phyloP scores from a whole-genome alignment of 495 filamentous ascomycete species.

The Aspergillus sclerotiicarbonarius region DNA sequence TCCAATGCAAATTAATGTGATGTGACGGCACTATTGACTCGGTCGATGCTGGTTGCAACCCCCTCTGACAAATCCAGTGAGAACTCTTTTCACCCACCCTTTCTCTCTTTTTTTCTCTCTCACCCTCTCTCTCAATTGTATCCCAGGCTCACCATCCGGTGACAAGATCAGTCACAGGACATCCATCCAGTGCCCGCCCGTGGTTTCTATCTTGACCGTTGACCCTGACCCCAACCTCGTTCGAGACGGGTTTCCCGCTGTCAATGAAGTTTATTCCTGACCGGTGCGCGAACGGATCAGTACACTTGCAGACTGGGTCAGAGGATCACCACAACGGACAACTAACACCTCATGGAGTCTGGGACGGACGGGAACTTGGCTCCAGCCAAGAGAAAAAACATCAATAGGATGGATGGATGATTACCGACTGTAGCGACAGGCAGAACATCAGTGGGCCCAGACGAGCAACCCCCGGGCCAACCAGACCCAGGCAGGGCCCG shows the following conservation, averaged over 20 bases:
- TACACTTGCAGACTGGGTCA: not conserved
- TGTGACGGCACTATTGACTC: slow-evolving; percentile 15
- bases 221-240: slow-evolving; percentile 4
- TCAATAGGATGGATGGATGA: not conserved
- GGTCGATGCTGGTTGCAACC: not conserved
- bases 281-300: not conserved
- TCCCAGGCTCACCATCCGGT: not conserved
- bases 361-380: not conserved
- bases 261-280: slow-evolving; percentile 12
- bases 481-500: not conserved
- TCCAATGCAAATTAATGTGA: slow-evolving; percentile 10
- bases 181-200: not conserved
- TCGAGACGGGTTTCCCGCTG: not conserved
- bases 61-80: slow-evolving; percentile 10
- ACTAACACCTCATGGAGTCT: not conserved
- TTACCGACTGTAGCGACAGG: slow-evolving; percentile 6
- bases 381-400: not conserved
- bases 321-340: not conserved
- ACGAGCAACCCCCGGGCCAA: slow-evolving; percentile 5
- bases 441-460: not conserved
- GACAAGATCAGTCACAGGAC: not conserved
- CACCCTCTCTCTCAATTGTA: not conserved
- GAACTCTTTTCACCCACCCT: not conserved
- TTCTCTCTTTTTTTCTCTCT: not conserved
- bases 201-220: not conserved